Conservation (phyloP, 2,329 filamentous ascomycete genomes). For the Colletotrichum tamarilloi region DNA sequence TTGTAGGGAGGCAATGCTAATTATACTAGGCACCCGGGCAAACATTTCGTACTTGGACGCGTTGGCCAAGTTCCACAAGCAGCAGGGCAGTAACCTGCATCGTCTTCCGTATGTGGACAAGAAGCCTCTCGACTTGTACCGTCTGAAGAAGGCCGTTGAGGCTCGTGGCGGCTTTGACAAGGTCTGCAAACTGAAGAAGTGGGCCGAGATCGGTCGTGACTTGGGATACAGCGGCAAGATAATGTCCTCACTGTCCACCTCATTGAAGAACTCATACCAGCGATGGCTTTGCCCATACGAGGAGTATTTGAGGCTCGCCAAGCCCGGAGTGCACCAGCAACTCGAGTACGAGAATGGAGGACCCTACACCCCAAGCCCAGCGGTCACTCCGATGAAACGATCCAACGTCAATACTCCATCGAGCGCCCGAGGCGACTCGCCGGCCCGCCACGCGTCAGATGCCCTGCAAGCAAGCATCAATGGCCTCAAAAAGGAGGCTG, state of each 20-base stretch:
- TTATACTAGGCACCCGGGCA: slow-evolving; percentile 81
- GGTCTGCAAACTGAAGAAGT: slow-evolving; percentile 98
- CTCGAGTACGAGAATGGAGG: slow-evolving; percentile 93
- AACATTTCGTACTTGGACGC: slow-evolving; percentile 97
- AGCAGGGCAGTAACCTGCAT: slow-evolving; percentile 93
- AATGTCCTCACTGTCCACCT: slow-evolving; percentile 98
- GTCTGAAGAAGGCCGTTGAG: slow-evolving; percentile 96
- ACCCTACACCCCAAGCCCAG: slow-evolving; percentile 82
- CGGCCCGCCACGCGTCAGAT: slow-evolving; percentile 68
- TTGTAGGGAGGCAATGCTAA: slow-evolving; percentile 45
- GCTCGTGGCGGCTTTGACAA: slow-evolving; percentile 93
- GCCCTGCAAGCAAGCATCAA: slow-evolving; percentile 61
- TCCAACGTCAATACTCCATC: slow-evolving; percentile 70
- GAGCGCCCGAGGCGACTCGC: slow-evolving; percentile 72
- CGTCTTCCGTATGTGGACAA: slow-evolving; percentile 98
- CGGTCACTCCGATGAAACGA: slow-evolving; percentile 76
- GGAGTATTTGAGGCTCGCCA: slow-evolving; percentile 89
- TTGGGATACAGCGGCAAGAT: slow-evolving; percentile 99
- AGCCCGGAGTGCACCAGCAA: slow-evolving; percentile 96
- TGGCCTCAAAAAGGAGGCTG: slow-evolving; percentile 56
- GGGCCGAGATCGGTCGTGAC: slow-evolving; percentile 97
- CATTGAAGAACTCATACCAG: slow-evolving; percentile 97
- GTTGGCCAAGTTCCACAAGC: slow-evolving; percentile 94
- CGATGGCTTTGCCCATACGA: slow-evolving; percentile 98
- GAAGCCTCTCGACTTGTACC: slow-evolving; percentile 93